Percentiles rank a stretch among this genome's conserved stretches.
Evolutionary conservation across 805 yeast species (phyloP).

Genomic region (Candida saitoana): DNA sequence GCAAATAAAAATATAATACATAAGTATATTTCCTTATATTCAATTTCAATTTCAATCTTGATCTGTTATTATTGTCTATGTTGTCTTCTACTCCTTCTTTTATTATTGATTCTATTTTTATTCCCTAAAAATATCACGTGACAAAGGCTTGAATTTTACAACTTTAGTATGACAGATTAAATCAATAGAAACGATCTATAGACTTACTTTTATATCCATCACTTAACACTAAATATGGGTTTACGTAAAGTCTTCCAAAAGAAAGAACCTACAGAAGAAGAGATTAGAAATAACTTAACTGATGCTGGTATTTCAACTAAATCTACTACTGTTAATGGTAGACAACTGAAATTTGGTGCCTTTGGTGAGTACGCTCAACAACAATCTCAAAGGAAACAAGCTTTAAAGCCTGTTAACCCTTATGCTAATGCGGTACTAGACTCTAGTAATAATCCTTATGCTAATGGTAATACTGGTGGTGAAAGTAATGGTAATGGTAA

Average conservation of each 20-base stretch:
- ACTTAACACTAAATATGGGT: slow-evolving; percentile 32
- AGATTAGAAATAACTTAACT: slow-evolving; percentile 38
- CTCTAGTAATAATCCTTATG: slow-evolving; percentile 35
- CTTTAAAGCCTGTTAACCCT: slow-evolving; percentile 39
- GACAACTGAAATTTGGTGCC: slow-evolving; percentile 50
- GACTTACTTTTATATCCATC: no score
- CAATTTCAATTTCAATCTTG: no score
- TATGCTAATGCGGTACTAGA: slow-evolving; percentile 26
- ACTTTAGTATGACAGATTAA: no score
- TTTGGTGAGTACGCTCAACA: slow-evolving; percentile 48
- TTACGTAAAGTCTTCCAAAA: slow-evolving; percentile 42
- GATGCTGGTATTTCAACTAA: slow-evolving; percentile 41
- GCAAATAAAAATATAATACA: no score
- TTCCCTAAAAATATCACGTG: no score
- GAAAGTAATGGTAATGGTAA: slow-evolving; percentile 12
- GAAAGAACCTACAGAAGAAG: slow-evolving; percentile 49
- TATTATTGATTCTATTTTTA: no score
- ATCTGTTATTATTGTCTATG: no score
- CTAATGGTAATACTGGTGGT: slow-evolving; percentile 15
- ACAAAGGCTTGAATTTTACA: no score
- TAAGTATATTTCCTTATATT: no score
- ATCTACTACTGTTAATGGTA: slow-evolving; percentile 19
- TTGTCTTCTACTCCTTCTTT: no score
- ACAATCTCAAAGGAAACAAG: slow-evolving; percentile 30
- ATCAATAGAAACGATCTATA: no score